Evolutionary conservation across 176 grass and related monocot genomes (phyloP).

Genomic region (Chrysopogon serrulatus): DNA sequence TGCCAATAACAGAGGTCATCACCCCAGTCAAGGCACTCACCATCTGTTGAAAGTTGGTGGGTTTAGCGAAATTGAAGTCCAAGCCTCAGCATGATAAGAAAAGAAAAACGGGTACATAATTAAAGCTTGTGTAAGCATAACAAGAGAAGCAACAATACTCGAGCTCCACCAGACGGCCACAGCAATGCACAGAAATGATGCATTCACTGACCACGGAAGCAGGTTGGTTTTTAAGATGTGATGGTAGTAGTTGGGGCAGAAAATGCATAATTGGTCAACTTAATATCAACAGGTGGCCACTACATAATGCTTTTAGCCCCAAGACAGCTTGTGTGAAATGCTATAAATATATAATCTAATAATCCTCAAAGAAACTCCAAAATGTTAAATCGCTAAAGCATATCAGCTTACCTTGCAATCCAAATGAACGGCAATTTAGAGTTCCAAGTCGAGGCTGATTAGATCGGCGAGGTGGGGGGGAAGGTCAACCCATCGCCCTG

Average conservation of each 20-base stretch:
- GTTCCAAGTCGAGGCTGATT: not conserved
- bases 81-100: not conserved
- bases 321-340: not conserved
- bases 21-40: not conserved
- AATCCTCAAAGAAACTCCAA: not conserved
- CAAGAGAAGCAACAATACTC: not conserved
- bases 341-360: not conserved
- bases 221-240: no score
- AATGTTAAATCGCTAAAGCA: no score
- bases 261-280: no score
- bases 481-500: not conserved
- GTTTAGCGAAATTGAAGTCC: not conserved
- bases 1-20: not conserved
- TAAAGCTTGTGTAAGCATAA: not conserved
- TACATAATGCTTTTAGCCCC: no score
- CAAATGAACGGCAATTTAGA: not conserved
- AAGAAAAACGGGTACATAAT: not conserved
- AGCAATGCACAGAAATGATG: no score
- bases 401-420: not conserved
- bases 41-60: not conserved
- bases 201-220: no score
- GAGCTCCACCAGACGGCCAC: no score
- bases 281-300: no score
- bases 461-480: not conserved
- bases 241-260: no score